These are phyloP conservation scores for Russula vinacea DNA, from an alignment of 768 basidiomycete species.

Conservation along the genomic window DNA sequence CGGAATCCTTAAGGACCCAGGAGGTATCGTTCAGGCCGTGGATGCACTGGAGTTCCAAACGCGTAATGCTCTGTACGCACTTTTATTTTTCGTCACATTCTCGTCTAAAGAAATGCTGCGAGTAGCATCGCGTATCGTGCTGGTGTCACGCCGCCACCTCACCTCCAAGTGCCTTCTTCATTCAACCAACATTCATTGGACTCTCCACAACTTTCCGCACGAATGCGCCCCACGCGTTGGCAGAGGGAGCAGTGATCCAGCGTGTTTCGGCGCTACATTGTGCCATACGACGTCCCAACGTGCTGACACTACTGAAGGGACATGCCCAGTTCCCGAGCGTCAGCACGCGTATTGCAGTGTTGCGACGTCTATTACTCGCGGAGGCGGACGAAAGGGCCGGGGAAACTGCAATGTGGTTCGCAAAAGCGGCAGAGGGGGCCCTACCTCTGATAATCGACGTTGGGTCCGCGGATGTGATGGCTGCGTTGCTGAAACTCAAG, in stretches of 20 bases:
- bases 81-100: background rate
- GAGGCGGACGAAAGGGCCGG: constrained; percentile 35
- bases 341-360: constrained; percentile 75
- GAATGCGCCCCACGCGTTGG: constrained; percentile 42
- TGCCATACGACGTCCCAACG: constrained; percentile 48
- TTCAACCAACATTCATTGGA: constrained; percentile 15
- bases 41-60: constrained; percentile 56
- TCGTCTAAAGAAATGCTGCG: constrained; percentile 5
- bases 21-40: constrained; percentile 53
- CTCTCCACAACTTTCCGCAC: constrained; percentile 37
- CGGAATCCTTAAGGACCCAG: constrained; percentile 44
- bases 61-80: constrained; percentile 36
- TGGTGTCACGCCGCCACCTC: constrained; percentile 44
- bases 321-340: constrained; percentile 45
- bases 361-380: constrained; percentile 61
- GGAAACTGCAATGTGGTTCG: constrained; percentile 38
- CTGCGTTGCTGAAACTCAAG: constrained; percentile 61
- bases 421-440: constrained; percentile 43
- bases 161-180: constrained; percentile 36
- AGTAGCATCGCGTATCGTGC: constrained; percentile 46
- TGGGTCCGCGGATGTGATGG: constrained; percentile 73
- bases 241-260: constrained; percentile 44
- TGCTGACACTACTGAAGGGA: constrained; percentile 24
- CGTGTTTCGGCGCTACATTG: constrained; percentile 45
- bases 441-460: constrained; percentile 64